These are phyloP conservation scores for Epichloe scottii DNA, from an alignment of 2,329 filamentous ascomycete genomes.

Conservation along the genomic window DNA sequence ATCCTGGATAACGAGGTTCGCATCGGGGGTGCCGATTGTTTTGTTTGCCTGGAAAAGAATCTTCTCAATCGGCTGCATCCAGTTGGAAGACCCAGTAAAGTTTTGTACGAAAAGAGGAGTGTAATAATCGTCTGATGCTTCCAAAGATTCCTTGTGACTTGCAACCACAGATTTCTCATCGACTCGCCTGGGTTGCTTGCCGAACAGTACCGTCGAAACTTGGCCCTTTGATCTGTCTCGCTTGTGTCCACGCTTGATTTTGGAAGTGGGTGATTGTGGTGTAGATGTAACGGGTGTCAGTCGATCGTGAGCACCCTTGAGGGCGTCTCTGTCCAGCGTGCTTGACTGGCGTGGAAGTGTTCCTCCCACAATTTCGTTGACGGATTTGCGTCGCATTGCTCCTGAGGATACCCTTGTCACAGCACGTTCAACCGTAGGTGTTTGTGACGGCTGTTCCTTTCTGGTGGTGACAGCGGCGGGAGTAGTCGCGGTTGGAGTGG, in stretches of 20 bases:
- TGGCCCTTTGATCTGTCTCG: slow-evolving; percentile 51
- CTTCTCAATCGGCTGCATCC: slow-evolving; percentile 54
- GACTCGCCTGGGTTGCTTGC: slow-evolving; percentile 45
- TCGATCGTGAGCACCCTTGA: slow-evolving; percentile 20
- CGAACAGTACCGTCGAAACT: slow-evolving; percentile 66
- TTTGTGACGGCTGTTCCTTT: slow-evolving; percentile 9
- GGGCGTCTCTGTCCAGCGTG: slow-evolving; percentile 22
- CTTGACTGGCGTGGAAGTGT: slow-evolving; percentile 26
- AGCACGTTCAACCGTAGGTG: slow-evolving; percentile 34
- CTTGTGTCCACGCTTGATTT: slow-evolving; percentile 24
- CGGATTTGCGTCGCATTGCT: slow-evolving; percentile 57
- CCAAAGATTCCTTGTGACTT: slow-evolving; percentile 26
- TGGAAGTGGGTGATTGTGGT: slow-evolving; percentile 28
- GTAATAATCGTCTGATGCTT: slow-evolving; percentile 50
- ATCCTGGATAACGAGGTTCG: slow-evolving; percentile 72
- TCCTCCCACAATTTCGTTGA: slow-evolving; percentile 58
- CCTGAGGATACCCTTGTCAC: slow-evolving; percentile 60
- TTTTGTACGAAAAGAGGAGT: slow-evolving; percentile 49
- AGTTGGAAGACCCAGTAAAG: slow-evolving; percentile 40
- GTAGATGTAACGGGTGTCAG: slow-evolving; percentile 30
- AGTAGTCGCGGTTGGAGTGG: slow-evolving; percentile 7
- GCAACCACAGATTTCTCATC: slow-evolving; percentile 34
- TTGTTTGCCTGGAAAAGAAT: slow-evolving; percentile 77
- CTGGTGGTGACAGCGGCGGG: slow-evolving; percentile 1
- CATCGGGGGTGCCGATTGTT: slow-evolving; percentile 74